Evolutionary conservation across 176 grass and related monocot species (phyloP).

Genomic region (Musa acuminata): DNA sequence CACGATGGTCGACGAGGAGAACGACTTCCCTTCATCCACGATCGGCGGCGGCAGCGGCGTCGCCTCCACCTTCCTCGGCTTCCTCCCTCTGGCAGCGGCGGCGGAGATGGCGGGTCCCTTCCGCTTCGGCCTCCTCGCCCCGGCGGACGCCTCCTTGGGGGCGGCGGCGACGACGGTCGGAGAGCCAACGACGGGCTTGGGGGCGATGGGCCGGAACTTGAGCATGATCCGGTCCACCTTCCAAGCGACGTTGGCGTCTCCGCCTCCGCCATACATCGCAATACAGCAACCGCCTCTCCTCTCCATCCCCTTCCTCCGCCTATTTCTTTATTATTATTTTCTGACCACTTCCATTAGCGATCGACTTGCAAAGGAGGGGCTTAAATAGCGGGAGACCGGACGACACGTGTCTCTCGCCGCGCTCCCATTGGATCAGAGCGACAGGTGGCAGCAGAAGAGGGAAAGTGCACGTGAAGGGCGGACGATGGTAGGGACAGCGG

Average conservation of each 20-base stretch:
- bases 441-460: neutral
- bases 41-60: slow-evolving; percentile 11
- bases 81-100: neutral
- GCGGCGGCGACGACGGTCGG: neutral
- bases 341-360: neutral
- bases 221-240: slow-evolving; percentile 58
- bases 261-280: slow-evolving; percentile 29
- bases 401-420: neutral
- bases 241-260: slow-evolving; percentile 27
- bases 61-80: neutral
- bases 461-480: neutral
- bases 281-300: slow-evolving; percentile 15
- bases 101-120: neutral
- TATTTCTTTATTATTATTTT: neutral
- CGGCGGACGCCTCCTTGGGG: neutral
- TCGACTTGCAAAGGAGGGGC: neutral
- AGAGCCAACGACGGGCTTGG: slow-evolving; percentile 35
- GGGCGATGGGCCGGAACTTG: slow-evolving; percentile 77
- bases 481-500: neutral
- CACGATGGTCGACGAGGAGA: slow-evolving; percentile 21
- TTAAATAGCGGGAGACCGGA: neutral
- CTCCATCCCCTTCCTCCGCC: neutral
- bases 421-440: neutral
- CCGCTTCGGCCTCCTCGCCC: neutral
- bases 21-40: neutral